Percentiles rank a stretch among this genome's conserved stretches.
Evolutionary conservation across 2,329 filamentous ascomycete genomes (phyloP).

Genomic region (Pseudopyricularia cyperi): DNA sequence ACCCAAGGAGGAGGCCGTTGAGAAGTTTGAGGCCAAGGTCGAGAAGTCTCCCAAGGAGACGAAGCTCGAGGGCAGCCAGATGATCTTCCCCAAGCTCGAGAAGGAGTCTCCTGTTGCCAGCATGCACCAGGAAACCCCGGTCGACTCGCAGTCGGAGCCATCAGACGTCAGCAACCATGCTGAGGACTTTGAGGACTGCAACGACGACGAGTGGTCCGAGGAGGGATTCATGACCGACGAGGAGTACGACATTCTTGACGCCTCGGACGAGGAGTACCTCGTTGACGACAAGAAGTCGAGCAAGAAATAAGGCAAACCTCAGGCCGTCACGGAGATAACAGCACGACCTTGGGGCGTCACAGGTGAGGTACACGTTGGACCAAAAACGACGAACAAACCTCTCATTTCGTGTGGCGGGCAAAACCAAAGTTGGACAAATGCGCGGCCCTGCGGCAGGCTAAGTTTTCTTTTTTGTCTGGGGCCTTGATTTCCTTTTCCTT

Average conservation of each 20-base stretch:
- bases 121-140: slow-evolving; percentile 47
- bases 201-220: slow-evolving; percentile 49
- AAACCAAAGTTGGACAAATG: background rate
- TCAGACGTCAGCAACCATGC: slow-evolving; percentile 16
- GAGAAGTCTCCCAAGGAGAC: slow-evolving; percentile 5
- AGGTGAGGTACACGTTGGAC: too few species aligned
- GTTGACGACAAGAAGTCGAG: slow-evolving; percentile 33
- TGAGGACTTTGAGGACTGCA: slow-evolving; percentile 39
- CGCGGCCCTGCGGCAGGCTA: too few species aligned
- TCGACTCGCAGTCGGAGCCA: background rate
- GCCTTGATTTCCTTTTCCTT: background rate
- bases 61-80: slow-evolving; percentile 40
- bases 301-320: slow-evolving; percentile 7
- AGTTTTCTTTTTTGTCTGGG: too few species aligned
- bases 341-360: background rate
- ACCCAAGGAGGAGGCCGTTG: slow-evolving; percentile 20
- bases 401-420: background rate
- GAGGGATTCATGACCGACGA: slow-evolving; percentile 89
- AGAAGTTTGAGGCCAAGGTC: slow-evolving; percentile 63
- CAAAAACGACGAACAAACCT: too few species aligned
- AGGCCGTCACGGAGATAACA: slow-evolving; percentile 1
- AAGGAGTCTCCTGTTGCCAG: slow-evolving; percentile 82
- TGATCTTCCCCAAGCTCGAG: slow-evolving; percentile 95
- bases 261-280: slow-evolving; percentile 75
- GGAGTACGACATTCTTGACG: slow-evolving; percentile 95